Evolutionary conservation across 192 early-diverging fungal genomes (phyloP).

Genomic region (Diversispora epigaea): DNA sequence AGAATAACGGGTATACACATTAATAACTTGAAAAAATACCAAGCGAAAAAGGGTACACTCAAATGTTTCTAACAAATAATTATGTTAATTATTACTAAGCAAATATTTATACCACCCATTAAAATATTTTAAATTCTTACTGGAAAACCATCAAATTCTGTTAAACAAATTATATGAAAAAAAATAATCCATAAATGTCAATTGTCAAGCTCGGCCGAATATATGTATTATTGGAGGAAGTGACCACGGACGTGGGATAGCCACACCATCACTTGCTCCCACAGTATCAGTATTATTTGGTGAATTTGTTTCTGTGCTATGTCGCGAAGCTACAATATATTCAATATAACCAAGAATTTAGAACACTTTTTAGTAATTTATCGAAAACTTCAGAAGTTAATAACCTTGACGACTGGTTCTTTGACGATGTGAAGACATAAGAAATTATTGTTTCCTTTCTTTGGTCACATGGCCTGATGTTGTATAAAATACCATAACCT

Average conservation of each 20-base stretch:
- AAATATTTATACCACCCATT: constrained; percentile 13
- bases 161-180: background rate
- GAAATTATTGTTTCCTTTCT: too few species aligned
- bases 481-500: too few species aligned
- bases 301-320: constrained; percentile 17
- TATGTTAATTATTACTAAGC: constrained; percentile 10
- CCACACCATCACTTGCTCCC: too few species aligned
- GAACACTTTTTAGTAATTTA: constrained; percentile 14
- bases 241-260: constrained; percentile 10
- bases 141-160: background rate
- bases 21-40: background rate
- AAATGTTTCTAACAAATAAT: constrained; percentile 12
- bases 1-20: constrained; percentile 21
- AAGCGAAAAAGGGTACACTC: background rate
- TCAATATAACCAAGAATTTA: constrained; percentile 12
- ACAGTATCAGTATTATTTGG: constrained; percentile 11
- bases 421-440: too few species aligned
- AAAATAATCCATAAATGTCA: background rate
- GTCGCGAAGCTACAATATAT: too few species aligned
- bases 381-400: constrained; percentile 22
- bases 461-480: too few species aligned
- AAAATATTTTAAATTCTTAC: constrained; percentile 18
- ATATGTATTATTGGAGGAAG: constrained; percentile 15
- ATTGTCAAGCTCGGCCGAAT: background rate
- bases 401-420: too few species aligned